These are phyloP conservation scores for Termitomyces sp. DNA, from an alignment of 768 basidiomycete genomes.

Conservation along the genomic window DNA sequence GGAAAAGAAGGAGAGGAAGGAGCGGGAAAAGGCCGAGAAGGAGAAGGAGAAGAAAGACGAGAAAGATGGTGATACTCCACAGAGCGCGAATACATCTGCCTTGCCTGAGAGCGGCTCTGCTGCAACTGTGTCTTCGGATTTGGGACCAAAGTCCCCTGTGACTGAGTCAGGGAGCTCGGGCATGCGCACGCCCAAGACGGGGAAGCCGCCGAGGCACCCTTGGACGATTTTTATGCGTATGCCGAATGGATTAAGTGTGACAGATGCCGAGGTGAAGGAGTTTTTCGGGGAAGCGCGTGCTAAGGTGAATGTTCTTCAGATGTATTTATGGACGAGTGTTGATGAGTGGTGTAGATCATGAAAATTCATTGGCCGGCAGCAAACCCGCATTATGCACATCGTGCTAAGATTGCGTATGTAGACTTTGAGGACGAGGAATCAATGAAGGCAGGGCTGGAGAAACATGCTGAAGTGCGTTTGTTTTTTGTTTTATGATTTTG, in stretches of 20 bases:
- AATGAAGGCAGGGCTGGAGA: slow-evolving; percentile 75
- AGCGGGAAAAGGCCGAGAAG: slow-evolving; percentile 41
- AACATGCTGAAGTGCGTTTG: slow-evolving; percentile 62
- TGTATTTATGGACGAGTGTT: not conserved
- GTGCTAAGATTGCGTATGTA: slow-evolving; percentile 70
- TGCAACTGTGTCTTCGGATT: slow-evolving; percentile 21
- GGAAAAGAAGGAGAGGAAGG: slow-evolving; percentile 60
- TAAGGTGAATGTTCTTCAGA: slow-evolving; percentile 41
- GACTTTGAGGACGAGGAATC: slow-evolving; percentile 87
- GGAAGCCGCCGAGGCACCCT: slow-evolving; percentile 60
- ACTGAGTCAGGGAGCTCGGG: slow-evolving; percentile 52
- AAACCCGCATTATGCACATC: slow-evolving; percentile 28
- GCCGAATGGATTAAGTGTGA: slow-evolving; percentile 31
- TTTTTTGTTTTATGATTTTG: not conserved
- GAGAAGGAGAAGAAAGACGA: slow-evolving; percentile 36
- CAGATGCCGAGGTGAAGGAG: slow-evolving; percentile 63
- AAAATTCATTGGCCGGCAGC: slow-evolving; percentile 54
- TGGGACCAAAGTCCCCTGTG: slow-evolving; percentile 48
- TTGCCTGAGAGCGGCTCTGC: slow-evolving; percentile 18
- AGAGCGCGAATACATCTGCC: slow-evolving; percentile 23
- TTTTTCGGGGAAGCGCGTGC: slow-evolving; percentile 70
- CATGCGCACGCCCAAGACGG: slow-evolving; percentile 64
- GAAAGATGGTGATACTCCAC: slow-evolving; percentile 19
- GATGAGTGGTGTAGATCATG: slow-evolving; percentile 44
- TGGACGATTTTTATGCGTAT: slow-evolving; percentile 85